Base-by-base conservation (phyloP, 345 rosid genomes). In the Theobroma cacao region DNA sequence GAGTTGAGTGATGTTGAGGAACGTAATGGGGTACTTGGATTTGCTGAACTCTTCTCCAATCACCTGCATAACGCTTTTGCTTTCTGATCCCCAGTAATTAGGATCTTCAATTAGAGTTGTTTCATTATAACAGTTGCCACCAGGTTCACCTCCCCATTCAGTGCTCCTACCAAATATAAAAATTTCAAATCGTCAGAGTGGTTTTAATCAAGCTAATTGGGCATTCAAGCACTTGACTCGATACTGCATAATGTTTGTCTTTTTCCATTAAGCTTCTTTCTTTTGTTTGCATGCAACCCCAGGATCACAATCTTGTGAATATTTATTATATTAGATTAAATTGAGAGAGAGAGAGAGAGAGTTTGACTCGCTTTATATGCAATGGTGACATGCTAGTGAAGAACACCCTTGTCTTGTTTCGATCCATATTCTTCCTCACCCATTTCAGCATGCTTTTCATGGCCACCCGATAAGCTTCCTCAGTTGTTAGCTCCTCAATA, bases 361-460 rank as follows among this genome's bases (percentile, higher is more conserved):
- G 48, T 47, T 33, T 30, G 17, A 86, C 93, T 69, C 53, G 91
- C 98, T 88, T 85, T 78, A 66, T 82, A 85, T 95, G 98, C 75
- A 91, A 83, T 48, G 98, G 98, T 0, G 98, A 91, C 98, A 95
- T 95, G 88, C 75, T 89, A 30, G 97, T 86, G 80, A 95, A 95
- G 84, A 95, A 93, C 31, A 95, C 98, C 70, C 98, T 83, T 0
- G 92, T 90, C 80, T 86, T 92, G 28, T 78, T 83, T 0, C 88
- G 90, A 82, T 95, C 90, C 95, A 92, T 87, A 30, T 95, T 89
- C 84, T 88, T 85, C 76, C 84, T 89, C 64, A 85, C 90, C 98
- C 98, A 95, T 82, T 89, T 87, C 77, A 90, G 52, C 89, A 91
- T 83, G 78, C 97, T 90, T 80, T 87, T 90, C 83, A 95, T 84